These are phyloP conservation scores for Hyaloperonospora brassicae DNA, from an alignment of 352 stramenopile genomes.

Conservation along the genomic window DNA sequence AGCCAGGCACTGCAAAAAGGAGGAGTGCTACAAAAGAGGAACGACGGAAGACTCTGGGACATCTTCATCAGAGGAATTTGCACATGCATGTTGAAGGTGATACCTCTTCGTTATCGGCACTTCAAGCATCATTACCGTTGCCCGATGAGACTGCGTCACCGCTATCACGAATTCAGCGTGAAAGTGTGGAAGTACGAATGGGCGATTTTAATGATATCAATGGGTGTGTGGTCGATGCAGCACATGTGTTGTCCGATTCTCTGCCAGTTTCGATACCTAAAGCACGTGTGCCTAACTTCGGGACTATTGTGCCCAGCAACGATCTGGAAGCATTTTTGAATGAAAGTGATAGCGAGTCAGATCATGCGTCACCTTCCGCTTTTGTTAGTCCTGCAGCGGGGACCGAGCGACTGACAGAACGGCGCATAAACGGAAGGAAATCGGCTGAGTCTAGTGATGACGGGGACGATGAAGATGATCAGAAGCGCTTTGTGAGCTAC, in stretches of 20 bases:
- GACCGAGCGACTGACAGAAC: constrained; percentile 1
- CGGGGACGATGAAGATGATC: constrained; percentile 20
- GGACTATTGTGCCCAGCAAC: constrained; percentile 19
- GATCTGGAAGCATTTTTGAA: constrained; percentile 60
- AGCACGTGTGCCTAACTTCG: constrained; percentile 8
- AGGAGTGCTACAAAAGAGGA: neutral
- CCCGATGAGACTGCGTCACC: neutral
- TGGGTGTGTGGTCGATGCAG: neutral
- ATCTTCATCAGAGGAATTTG: constrained; percentile 16
- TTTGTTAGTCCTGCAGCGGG: neutral
- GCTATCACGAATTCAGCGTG: too few species aligned
- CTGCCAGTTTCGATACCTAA: neutral
- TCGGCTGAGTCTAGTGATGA: constrained; percentile 28
- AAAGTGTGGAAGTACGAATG: constrained; percentile 6
- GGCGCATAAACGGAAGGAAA: neutral
- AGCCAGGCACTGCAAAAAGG: neutral
- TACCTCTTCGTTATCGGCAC: constrained; percentile 13
- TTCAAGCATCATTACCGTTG: constrained; percentile 20
- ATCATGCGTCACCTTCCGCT: constrained; percentile 11
- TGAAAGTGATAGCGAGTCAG: constrained; percentile 51
- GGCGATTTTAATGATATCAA: constrained; percentile 6
- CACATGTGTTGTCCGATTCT: constrained; percentile 16
- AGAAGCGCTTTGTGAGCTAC: constrained; percentile 45
- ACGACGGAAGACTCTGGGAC: constrained; percentile 4
- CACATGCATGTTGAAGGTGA: constrained; percentile 6